Base-by-base conservation (phyloP, 345 rosid species). In the Euphorbia lathyris region DNA sequence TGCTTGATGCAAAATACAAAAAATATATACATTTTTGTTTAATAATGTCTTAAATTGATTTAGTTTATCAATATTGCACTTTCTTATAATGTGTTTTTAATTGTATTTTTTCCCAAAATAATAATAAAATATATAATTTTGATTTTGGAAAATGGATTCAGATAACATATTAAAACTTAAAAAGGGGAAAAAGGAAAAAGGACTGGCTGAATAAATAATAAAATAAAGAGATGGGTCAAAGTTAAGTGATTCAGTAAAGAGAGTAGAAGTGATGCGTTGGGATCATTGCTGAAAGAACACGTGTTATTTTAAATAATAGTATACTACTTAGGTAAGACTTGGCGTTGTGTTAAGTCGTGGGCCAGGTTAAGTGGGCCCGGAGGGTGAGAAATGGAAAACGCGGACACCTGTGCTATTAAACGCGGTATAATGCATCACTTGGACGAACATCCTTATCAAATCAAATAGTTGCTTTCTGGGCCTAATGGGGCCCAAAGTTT, bases 401-500 rank as follows among this genome's bases (percentile, higher is more conserved):
- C 68, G 72, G 81, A 74, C 81, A 77, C 52, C 65, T 74, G 81
- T 77, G 74, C 48, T 1, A 1, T 55, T 26, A 42, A 47, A 81
- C 84, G 76, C 76, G 81, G 74, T 63, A 60, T 6, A 7, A 38
- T 26, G 34, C 81, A 20, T 74, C 76, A 69, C 58, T 73, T 20
- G 19, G 12, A 1, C 10, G 12, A 58, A 29, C 72, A 4, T 63
- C 63, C 25, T 62, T 66, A 7, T 69, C 71, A 51, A 42, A 30
- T 65, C 29, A 59, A 34, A 52, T 20, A 57, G 13, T 8, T 4
- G 23, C 5, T 32, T 63, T 10, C 64, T 38, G 74, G 76, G 74
- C 72, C 78, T 25, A 40, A 40, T 12, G 51, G 45, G 51, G 38
- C 38, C 38, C 38, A 34, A 34, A 7, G 38, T 34, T 34, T 34